phyloP scores from a whole-genome alignment of 2,329 filamentous ascomycete species.

The Hypomyces rosellus region DNA sequence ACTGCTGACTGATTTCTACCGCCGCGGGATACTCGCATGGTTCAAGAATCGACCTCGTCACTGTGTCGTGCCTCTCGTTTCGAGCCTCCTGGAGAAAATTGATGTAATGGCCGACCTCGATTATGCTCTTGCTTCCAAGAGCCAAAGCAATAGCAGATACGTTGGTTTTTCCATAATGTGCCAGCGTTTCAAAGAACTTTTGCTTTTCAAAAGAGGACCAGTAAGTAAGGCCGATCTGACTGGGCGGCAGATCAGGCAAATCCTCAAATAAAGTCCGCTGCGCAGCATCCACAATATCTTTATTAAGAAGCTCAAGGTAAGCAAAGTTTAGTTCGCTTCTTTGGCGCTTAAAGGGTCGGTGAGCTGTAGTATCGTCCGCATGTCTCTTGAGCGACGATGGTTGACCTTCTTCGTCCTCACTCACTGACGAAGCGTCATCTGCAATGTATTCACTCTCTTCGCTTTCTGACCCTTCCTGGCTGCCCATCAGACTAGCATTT shows the following conservation, averaged over 20 bases:
- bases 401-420: slow-evolving; percentile 2
- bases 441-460: slow-evolving; percentile 2
- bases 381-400: slow-evolving; percentile 24
- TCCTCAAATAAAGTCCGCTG: slow-evolving; percentile 27
- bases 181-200: slow-evolving; percentile 59
- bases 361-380: slow-evolving; percentile 17
- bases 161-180: slow-evolving; percentile 57
- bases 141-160: slow-evolving; percentile 54
- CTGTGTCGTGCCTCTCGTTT: slow-evolving; percentile 33
- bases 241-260: slow-evolving; percentile 28
- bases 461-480: background rate
- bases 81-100: slow-evolving; percentile 50
- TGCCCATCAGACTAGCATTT: background rate
- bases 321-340: slow-evolving; percentile 36
- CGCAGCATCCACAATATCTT: slow-evolving; percentile 50
- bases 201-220: slow-evolving; percentile 72
- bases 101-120: slow-evolving; percentile 69
- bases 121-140: slow-evolving; percentile 63
- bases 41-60: slow-evolving; percentile 27
- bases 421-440: slow-evolving; percentile 3
- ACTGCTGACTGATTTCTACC: slow-evolving; percentile 61
- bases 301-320: slow-evolving; percentile 50
- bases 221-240: slow-evolving; percentile 60
- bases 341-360: slow-evolving; percentile 39
- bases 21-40: slow-evolving; percentile 63